phyloP scores from a whole-genome alignment of 2,329 filamentous ascomycete species.

The Albophoma yamanashiensis region DNA sequence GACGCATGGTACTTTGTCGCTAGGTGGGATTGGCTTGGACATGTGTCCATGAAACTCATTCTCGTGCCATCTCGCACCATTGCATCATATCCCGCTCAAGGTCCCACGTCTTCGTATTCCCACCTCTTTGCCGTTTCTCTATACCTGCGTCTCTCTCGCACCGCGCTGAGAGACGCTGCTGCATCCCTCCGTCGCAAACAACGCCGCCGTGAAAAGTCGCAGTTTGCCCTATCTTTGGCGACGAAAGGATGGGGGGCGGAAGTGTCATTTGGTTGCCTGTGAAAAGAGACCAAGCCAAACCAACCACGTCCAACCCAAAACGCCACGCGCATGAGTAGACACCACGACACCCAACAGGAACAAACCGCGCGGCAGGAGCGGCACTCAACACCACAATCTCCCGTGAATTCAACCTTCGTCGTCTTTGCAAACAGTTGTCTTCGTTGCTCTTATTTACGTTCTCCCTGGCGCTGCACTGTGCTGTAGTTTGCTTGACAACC shows the following conservation, averaged over 20 bases:
- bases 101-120: background rate
- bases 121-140: background rate
- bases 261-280: background rate
- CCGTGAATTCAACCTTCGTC: background rate
- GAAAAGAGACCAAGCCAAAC: background rate
- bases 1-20: background rate
- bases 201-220: background rate
- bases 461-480: background rate
- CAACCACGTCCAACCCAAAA: background rate
- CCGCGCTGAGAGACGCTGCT: background rate
- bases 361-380: background rate
- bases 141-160: background rate
- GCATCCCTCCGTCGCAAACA: background rate
- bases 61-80: constrained; percentile 1
- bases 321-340: background rate
- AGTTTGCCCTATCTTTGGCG: background rate
- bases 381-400: background rate
- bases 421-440: background rate
- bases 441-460: background rate
- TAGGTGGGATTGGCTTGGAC: background rate
- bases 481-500: background rate
- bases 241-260: background rate
- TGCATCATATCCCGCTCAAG: background rate
- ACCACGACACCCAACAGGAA: background rate
- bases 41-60: background rate